Conservation (phyloP, 257 asterid species). For the Salvia splendens region DNA sequence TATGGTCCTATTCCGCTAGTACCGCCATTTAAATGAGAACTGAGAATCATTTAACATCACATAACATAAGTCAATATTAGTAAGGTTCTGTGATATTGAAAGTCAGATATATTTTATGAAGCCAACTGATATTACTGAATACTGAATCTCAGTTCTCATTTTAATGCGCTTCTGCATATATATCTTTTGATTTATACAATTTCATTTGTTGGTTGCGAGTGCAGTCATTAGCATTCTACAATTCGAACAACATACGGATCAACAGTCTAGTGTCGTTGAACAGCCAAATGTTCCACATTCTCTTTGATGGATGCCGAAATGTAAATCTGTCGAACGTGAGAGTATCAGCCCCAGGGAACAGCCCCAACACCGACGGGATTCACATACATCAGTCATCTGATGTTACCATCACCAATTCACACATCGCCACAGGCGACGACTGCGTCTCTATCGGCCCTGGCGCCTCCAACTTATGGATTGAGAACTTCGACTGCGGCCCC, state of each 20-base stretch:
- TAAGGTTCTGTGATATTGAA: too few relatives aligned
- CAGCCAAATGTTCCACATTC: constrained; percentile 63
- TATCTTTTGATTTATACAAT: too few relatives aligned
- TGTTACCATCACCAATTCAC: constrained; percentile 46
- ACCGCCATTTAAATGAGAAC: too few relatives aligned
- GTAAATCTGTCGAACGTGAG: constrained; percentile 39
- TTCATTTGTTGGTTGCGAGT: neutral
- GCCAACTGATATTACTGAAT: too few relatives aligned
- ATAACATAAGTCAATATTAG: too few relatives aligned
- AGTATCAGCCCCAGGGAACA: constrained; percentile 51
- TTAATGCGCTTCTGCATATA: too few relatives aligned
- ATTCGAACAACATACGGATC: constrained; percentile 50
- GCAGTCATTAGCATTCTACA: constrained; percentile 58
- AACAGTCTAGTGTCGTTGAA: constrained; percentile 49
- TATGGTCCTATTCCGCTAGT: too few relatives aligned
- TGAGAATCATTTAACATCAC: too few relatives aligned
- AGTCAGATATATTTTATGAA: too few relatives aligned
- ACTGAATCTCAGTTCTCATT: too few relatives aligned
- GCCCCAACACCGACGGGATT: constrained; percentile 75
- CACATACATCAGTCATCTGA: constrained; percentile 47
- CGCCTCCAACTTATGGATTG: constrained; percentile 53
- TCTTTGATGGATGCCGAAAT: constrained; percentile 49
- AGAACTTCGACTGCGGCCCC: constrained; percentile 60
- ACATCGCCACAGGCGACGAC: constrained; percentile 64
- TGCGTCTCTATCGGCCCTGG: constrained; percentile 73